Base-by-base conservation (phyloP, 2,329 filamentous ascomycete genomes). In the Dothideomycetes sp. region DNA sequence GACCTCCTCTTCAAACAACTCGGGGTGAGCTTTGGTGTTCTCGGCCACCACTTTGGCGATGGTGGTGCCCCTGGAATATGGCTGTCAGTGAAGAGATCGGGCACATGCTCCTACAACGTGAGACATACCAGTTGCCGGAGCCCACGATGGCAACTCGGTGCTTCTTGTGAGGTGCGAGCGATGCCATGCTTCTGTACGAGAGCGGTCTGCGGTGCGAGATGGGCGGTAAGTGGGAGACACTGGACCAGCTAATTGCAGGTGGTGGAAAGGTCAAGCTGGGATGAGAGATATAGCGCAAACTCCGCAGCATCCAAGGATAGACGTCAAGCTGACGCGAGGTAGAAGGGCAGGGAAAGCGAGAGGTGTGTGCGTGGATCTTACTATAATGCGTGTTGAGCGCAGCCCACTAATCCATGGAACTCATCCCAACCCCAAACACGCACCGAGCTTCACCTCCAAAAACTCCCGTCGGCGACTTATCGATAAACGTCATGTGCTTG, bases 41-140 rank as follows among this genome's bases (percentile, higher is more conserved):
- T 98, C 89, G 51, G 88, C 88, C 38, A 95, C 76, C 46, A 98
- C 93, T 67, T 98, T 98, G 59, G 88, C 80, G 63, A 98, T 95
- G 44, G 91, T 94, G 45, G 87, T 94, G 53, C 91, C 91, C 88
- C 84, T 91, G 45, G 27, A 40, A 47, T 27, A 12, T 15, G 18
- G 10, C 4, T 31, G 34, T 41, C 34, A 37, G 39, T 37, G 16
- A 16, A 4, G 17, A 19, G 10, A 3, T n/a, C 9, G 3, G 7
- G 7, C 7, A 27, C 7, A 27, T 27, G 7, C 22, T 7, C 7
- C 12, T 27, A 12, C 22, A 27, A 12, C n/a, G 22, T 7, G 22
- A 27, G 22, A 7, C 7, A 12, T 27, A 89, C 87, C 91, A 98
- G 64, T 98, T 98, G 54, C 91, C 91, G 38, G 89, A 96, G 52